Base-by-base conservation (phyloP, 345 rosid species). In the Bruguiera sexangula region DNA sequence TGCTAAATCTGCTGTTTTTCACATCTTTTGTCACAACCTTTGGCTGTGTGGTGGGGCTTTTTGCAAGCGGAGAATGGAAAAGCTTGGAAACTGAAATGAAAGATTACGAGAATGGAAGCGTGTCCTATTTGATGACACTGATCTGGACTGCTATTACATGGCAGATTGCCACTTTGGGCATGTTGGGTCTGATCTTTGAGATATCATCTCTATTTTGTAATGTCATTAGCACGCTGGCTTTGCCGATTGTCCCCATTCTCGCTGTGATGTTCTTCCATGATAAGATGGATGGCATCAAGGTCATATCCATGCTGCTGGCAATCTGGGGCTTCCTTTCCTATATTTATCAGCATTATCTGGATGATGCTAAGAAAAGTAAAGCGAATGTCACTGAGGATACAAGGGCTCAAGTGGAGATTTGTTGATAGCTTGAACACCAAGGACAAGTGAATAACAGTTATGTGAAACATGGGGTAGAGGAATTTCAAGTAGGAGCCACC, bases 321-420 rank as follows among this genome's bases (percentile, higher is more conserved):
- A 21, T 83, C 11, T 85, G 87, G 89, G 87, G 89, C 4, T 85
- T 85, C 27, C 29, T 77, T 52, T 83, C 89, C 15, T 87, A 85
- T 69, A 39, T 74, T 10, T 83, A 83, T 68, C 91, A 83, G 70
- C 83, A 85, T 57, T 69, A 78, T 68, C 26, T 83, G 1, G 87
- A 80, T 37, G 87, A 80, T 32, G 54, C 64, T 5, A 64, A 70
- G 50, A 22, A 31, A 60, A 51, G 39, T 6, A 19, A 5, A 19
- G 6, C 61, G 6, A 48, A 24, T 50, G 21, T 24, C 62, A 50
- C 0, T 66, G 67, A 56, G 39, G 51, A 26, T 66, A 10, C 70
- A 29, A 62, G 50, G 3, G 51, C 54, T 36, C 43, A 57, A n/a
- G n/a, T 73, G 34, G 80, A 73, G 71, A 72, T 72, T 34, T 55